Base-by-base conservation (phyloP, 768 basidiomycete genomes). In the Mycena polygramma region DNA sequence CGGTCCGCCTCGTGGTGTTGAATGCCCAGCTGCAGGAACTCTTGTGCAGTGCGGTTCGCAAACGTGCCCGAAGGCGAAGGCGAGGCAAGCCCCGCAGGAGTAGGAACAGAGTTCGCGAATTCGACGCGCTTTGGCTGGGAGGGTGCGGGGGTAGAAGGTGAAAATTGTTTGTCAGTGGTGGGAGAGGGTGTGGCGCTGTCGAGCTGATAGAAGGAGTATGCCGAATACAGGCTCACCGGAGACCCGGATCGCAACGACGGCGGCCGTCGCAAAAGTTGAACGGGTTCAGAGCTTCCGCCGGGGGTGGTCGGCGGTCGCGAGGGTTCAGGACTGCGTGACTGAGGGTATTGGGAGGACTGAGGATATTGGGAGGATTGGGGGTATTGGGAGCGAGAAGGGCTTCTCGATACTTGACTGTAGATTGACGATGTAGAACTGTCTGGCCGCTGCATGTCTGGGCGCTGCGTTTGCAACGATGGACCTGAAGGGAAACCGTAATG, bases 21-120 rank as follows among this genome's bases (percentile, higher is more conserved):
- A 71, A 95, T 95, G 7, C 94, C 94, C 13, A 93, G 83, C 71
- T 92, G 90, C 49, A 95, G 85, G 71, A 85, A 93, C 43, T 93
- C 90, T 67, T 92, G 87, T 4, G 94, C 85, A 17, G 88, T 89
- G 55, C 57, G 64, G 48, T 35, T 41, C 35, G 61, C 55, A 41
- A 62, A 52, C 13, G 7, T 4, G 14, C 52, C 53, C 11, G 67
- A 54, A 10, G 37, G 36, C 37, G 71, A 57, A 43, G 61, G 63
- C 35, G 71, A 62, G 43, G 59, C 45, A 73, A 57, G 26, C 72
- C 51, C 36, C 62, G 68, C 43, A 71, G 70, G 41, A 66, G 62
- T 10, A 22, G 46, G 26, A 57, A 66, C 37, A 73, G 65, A 24
- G 51, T 45, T 66, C 7, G 72, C 63, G 62, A 66, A 68, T 0